Percentiles rank a stretch among this genome's conserved stretches.
Conservation (phyloP, 73 alveolate genomes). For the Symbiodinium pilosum region DNA sequence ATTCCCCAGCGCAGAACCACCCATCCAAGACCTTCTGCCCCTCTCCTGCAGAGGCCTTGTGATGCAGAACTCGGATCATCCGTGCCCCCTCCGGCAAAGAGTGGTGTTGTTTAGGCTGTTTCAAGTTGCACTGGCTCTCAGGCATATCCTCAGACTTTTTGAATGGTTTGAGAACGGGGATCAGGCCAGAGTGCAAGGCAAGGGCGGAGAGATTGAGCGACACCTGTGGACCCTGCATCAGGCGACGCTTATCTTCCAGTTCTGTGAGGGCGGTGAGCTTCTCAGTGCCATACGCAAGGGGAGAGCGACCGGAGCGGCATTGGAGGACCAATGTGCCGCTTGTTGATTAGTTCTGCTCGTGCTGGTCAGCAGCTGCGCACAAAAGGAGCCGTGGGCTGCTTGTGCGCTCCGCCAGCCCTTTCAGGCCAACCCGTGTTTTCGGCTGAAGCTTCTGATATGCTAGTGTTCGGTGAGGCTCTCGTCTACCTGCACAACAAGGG, state of each 20-base stretch:
- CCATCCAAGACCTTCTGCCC: too few species aligned
- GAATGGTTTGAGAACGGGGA: conserved; percentile 21
- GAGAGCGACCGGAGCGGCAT: background rate
- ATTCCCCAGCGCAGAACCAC: too few species aligned
- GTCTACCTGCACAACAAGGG: conserved; percentile 21
- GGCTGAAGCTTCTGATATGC: background rate
- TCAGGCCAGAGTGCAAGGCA: background rate
- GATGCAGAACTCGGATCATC: conserved; percentile 1
- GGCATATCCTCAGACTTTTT: background rate
- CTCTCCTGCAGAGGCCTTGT: background rate
- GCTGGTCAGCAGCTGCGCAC: background rate
- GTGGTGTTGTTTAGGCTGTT: background rate
- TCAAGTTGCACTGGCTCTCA: background rate
- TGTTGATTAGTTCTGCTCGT: background rate
- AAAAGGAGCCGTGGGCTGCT: conserved; percentile 16
- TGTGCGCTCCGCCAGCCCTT: background rate
- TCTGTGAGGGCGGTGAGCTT: conserved; percentile 32
- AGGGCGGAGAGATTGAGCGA: background rate
- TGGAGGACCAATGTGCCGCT: background rate
- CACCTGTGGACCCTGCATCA: too few species aligned
- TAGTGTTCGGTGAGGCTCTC: background rate
- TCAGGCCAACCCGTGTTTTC: background rate
- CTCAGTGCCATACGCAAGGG: conserved; percentile 13
- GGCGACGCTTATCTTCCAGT: conserved; percentile 7
- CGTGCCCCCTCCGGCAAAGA: background rate